Percentiles rank a stretch among this genome's conserved stretches.
Evolutionary conservation across 352 stramenopile species (phyloP).

Genomic region (Pythium periplocum): DNA sequence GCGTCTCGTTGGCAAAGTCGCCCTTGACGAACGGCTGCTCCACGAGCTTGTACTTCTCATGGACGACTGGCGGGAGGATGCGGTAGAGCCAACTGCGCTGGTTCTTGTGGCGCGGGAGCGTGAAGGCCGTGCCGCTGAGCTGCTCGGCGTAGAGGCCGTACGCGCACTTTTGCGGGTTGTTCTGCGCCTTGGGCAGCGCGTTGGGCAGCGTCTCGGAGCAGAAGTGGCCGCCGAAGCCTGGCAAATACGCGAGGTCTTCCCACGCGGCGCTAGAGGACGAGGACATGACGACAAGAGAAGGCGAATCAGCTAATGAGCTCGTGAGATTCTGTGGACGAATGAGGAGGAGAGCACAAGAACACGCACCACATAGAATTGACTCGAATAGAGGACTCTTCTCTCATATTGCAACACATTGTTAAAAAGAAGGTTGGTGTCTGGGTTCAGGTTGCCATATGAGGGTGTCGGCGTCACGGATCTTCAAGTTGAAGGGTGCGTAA

Average conservation of each 20-base stretch:
- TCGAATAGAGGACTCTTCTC: no score
- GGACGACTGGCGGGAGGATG: slow-evolving; percentile 82
- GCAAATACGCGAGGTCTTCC: slow-evolving; percentile 79
- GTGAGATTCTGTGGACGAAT: no score
- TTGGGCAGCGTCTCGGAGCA: slow-evolving; percentile 88
- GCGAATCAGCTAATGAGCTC: no score
- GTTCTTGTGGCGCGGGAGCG: slow-evolving; percentile 84
- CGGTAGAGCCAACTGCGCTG: slow-evolving; percentile 93
- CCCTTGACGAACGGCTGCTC: slow-evolving; percentile 47
- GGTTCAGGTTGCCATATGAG: no score
- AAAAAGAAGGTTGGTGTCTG: no score
- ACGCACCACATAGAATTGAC: no score
- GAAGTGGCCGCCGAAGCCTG: slow-evolving; percentile 93
- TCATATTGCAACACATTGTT: no score
- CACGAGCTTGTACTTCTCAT: slow-evolving; percentile 62
- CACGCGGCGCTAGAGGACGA: slow-evolving; percentile 19
- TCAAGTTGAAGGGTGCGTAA: no score
- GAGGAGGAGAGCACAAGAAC: no score
- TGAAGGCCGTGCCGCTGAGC: slow-evolving; percentile 96
- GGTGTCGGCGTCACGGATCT: no score
- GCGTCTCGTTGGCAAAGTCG: slow-evolving; percentile 61
- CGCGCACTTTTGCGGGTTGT: slow-evolving; percentile 93
- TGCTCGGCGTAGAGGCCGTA: slow-evolving; percentile 94
- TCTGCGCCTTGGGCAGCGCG: slow-evolving; percentile 90
- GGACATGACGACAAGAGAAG: no score